Percentiles rank a stretch among this genome's conserved stretches.
These are phyloP conservation scores for Cutaneotrichosporon cyanovorans DNA, from an alignment of 1,284 basidiomycete genomes.

Conservation along the genomic window DNA sequence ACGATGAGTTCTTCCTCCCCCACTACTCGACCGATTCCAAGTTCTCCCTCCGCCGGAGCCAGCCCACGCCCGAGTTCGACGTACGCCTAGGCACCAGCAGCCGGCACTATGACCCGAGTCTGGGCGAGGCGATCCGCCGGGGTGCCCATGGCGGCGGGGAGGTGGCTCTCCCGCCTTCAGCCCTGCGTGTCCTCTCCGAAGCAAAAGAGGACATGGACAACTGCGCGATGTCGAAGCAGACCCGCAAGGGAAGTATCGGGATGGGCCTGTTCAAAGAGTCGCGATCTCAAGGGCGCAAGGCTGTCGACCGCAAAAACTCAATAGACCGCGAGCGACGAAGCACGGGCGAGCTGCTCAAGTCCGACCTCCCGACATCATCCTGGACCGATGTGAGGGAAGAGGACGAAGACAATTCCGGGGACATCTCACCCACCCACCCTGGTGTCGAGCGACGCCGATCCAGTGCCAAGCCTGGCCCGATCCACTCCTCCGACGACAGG, in stretches of 20 bases:
- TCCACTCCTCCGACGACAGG: neutral
- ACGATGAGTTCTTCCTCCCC: slow-evolving; percentile 30
- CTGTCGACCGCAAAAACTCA: neutral
- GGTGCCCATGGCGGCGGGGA: slow-evolving; percentile 29
- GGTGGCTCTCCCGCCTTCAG: slow-evolving; percentile 37
- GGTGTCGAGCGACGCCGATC: too few species aligned
- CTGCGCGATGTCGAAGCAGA: slow-evolving; percentile 32
- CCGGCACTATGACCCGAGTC: slow-evolving; percentile 29
- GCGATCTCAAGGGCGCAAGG: slow-evolving; percentile 1
- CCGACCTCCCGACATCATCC: too few species aligned
- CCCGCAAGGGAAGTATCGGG: slow-evolving; percentile 45
- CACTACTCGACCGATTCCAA: slow-evolving; percentile 44
- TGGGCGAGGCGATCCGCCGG: slow-evolving; percentile 40
- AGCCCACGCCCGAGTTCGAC: slow-evolving; percentile 14
- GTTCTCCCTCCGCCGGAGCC: slow-evolving; percentile 30
- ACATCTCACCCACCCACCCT: too few species aligned
- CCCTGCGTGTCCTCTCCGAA: slow-evolving; percentile 37
- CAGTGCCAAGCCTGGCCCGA: too few species aligned
- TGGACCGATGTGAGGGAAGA: too few species aligned
- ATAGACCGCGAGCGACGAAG: neutral
- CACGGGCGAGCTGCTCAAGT: too few species aligned
- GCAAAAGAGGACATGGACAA: slow-evolving; percentile 36
- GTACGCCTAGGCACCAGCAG: slow-evolving; percentile 40
- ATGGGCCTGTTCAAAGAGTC: slow-evolving; percentile 47
- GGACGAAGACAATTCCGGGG: too few species aligned